Evolutionary conservation across 2,329 filamentous ascomycete genomes (phyloP), one percentile per base, ranked within the genome.

Genomic region (Teratosphaeria nubilosa): DNA sequence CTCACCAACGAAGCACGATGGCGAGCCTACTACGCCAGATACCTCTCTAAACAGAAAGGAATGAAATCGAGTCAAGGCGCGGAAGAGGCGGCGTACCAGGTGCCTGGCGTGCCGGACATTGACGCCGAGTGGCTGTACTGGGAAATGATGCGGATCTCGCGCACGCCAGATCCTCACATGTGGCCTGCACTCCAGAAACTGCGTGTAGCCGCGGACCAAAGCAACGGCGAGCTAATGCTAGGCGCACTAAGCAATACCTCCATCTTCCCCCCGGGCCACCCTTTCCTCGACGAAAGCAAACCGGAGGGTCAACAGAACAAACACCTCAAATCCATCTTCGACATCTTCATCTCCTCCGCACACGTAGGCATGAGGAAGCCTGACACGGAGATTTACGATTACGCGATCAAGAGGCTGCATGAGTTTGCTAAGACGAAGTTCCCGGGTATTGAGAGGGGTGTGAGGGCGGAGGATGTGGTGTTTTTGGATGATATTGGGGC

Each of bases 401-500:
- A 88, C 62, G 86, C 92, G 0, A 71, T 96, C 53, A 73, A 79
- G 57, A 80, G 83, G 64, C 78, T 94, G 63, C 79, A 88, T 66
- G 78, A 82, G 60, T 83, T 83, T 63, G 83, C 85, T 1, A 78
- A 75, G 68, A 72, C 76, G 25, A 83, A 83, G 71, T 9, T 63
- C 73, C 37, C 79, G 78, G 3, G 81, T 80, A 77, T 72, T 6
- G 13, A 11, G 14, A 53, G n/a, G 71, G 16, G 80, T 0, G 77
- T 95, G 9, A 72, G 75, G 58, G 75, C 86, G 0, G 76, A 76
- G 0, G 90, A 96, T 57, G 78, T 96, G 51, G 74, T 95, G 4
- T 99, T 99, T 70, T 74, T 96, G 54, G 94, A 96, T 71, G 91
- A 96, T 67, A 96, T 99, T 71, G 94, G 94, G 1, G 86, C 91